Evolutionary conservation across 2,329 filamentous ascomycete species (phyloP).

Genomic region (Neopestalotiopsis sp.): DNA sequence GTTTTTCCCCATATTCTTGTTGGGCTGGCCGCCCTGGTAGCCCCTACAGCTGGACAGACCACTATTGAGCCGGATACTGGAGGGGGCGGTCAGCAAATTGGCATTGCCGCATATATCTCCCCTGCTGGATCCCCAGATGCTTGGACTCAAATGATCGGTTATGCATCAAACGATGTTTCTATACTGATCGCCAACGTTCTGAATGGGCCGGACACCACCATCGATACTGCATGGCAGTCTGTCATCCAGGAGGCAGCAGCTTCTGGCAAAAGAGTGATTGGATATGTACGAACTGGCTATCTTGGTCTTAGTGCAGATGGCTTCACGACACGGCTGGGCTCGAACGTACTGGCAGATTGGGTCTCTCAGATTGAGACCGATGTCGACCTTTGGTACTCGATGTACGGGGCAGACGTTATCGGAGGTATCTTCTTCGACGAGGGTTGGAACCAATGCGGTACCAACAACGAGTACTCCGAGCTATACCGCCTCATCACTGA

Average conservation of each 20-base stretch:
- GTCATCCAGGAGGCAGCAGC: background rate
- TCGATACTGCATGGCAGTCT: background rate
- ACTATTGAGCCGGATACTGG: background rate
- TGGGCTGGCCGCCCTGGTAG: background rate
- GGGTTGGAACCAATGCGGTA: background rate
- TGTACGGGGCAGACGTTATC: background rate
- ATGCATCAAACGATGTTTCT: background rate
- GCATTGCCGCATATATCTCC: background rate
- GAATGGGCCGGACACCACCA: background rate
- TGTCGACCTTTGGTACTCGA: background rate
- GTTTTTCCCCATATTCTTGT: background rate
- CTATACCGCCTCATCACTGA: background rate
- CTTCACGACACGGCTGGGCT: constrained; percentile 7
- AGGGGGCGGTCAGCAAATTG: background rate
- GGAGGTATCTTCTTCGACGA: constrained; percentile 1
- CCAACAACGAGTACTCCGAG: background rate
- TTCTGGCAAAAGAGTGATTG: background rate
- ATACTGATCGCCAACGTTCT: background rate
- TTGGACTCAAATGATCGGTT: background rate
- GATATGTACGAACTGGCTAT: background rate
- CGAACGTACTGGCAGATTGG: background rate
- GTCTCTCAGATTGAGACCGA: background rate
- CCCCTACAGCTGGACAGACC: background rate
- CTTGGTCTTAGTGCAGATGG: background rate
- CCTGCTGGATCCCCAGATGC: background rate